Conservation (phyloP, 106 monocot genomes). For the Chionographis japonica region DNA sequence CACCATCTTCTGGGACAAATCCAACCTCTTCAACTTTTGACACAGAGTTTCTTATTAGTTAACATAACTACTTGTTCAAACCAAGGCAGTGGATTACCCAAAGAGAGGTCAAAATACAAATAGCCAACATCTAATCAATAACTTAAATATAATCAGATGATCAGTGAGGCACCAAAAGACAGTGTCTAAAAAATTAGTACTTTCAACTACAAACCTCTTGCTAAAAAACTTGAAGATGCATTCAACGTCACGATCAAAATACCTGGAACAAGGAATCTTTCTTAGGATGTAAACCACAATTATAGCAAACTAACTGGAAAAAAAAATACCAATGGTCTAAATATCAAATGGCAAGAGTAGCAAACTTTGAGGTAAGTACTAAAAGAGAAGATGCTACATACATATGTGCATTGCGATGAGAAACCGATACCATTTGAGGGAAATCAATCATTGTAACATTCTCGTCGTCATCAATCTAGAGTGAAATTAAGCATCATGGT, state of each 20-base stretch:
- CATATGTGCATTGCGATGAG: constrained; percentile 97
- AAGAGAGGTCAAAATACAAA: no score
- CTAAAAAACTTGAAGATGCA: constrained; percentile 94
- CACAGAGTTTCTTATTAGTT: no score
- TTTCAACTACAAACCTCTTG: constrained; percentile 54
- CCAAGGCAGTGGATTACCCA: no score
- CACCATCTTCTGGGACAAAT: no score
- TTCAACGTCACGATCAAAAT: constrained; percentile 94
- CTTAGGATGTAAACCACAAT: neutral
- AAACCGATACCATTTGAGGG: constrained; percentile 99
- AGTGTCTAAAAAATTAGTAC: no score
- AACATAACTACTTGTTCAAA: no score
- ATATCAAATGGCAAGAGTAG: neutral
- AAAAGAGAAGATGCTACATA: constrained; percentile 20
- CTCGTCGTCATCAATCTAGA: constrained; percentile 90
- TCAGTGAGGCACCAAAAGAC: no score
- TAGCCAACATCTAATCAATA: no score
- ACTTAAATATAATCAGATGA: no score
- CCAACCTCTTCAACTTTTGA: no score
- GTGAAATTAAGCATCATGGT: neutral
- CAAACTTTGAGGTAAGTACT: neutral
- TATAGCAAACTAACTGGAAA: neutral
- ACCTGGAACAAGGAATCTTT: constrained; percentile 50
- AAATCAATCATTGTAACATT: constrained; percentile 97
- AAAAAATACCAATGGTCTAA: neutral